Evolutionary conservation across 2,329 filamentous ascomycete genomes (phyloP), one percentile per base, ranked within the genome.

Genomic region (Bipolaris sorokiniana): DNA sequence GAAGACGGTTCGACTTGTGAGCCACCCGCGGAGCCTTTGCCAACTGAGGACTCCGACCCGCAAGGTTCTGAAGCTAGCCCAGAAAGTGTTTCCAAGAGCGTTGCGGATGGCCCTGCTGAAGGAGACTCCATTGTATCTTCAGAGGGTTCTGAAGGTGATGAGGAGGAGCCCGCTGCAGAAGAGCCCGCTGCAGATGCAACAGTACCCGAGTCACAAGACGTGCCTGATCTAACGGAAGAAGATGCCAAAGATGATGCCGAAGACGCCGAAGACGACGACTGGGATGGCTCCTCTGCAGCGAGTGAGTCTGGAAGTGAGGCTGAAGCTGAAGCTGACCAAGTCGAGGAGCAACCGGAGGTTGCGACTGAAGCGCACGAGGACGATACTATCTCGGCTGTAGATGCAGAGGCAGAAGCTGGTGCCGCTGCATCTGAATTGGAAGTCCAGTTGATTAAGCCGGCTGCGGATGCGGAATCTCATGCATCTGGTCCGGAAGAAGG

Each of bases 181-280:
- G 58, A 58, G 16, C 22, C 51, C 7, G 5, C 28, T 11, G 52
- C 55, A 15, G 26, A 51, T 34, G 49, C 40, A 6, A 33, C 52
- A 7, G 45, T 56, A 9, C 10, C 37, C 3, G 54, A 59, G 23
- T 56, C 59, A 23, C 33, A 20, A 3, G 58, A 61, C 13, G 48
- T 54, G 10, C 37, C 47, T 13, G 11, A 22, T 6, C 37, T 26
- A 22, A 34, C 34, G 20, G 48, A 53, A 10, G 46, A 42, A 11
- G 23, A 20, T 26, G 41, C 28, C n/a, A 46, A 54, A 15, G 42
- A 38, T 2, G 49, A 23, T 3, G 5, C 20, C 7, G 31, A 44
- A 13, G 47, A 58, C 18, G 16, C 45, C 2, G 48, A 56, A 28
- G 22, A 22, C 7, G 46, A 46, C 13, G 48, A 40, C 23, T 41